Percentiles rank a stretch among this genome's conserved stretches.
These are phyloP conservation scores for Sporothrix mexicana DNA, from an alignment of 2,329 filamentous ascomycete species.

Conservation along the genomic window DNA sequence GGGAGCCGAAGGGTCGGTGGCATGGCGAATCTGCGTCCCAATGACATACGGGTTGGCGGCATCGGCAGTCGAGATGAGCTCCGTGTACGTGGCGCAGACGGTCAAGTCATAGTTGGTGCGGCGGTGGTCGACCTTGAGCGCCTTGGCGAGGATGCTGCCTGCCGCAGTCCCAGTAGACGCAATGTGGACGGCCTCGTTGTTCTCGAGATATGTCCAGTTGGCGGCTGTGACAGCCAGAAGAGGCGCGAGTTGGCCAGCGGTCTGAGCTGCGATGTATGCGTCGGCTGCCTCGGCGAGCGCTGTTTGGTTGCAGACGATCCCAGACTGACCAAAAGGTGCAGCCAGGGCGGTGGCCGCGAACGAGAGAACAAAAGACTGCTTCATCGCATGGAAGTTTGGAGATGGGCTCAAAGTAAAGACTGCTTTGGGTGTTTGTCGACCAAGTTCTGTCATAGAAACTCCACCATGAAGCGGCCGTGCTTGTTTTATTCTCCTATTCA, in stretches of 20 bases:
- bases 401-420: neutral
- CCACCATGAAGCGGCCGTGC: neutral
- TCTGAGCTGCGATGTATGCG: slow-evolving; percentile 39
- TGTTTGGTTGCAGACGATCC: slow-evolving; percentile 29
- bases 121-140: slow-evolving; percentile 46
- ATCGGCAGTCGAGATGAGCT: slow-evolving; percentile 43
- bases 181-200: slow-evolving; percentile 43
- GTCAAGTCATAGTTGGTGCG: slow-evolving; percentile 46
- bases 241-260: slow-evolving; percentile 35
- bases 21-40: slow-evolving; percentile 44
- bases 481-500: neutral
- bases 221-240: slow-evolving; percentile 31
- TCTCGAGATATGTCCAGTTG: slow-evolving; percentile 43
- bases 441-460: neutral
- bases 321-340: neutral
- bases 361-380: neutral
- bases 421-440: neutral
- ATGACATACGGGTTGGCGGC: slow-evolving; percentile 47
- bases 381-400: neutral
- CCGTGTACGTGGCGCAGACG: slow-evolving; percentile 48
- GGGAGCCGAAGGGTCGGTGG: slow-evolving; percentile 33
- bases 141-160: slow-evolving; percentile 42
- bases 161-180: slow-evolving; percentile 13
- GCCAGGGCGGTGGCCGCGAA: neutral
- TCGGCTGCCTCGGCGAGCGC: slow-evolving; percentile 27